Percentiles rank a stretch among this genome's conserved stretches.
Evolutionary conservation across 768 basidiomycete genomes (phyloP).

Genomic region (Nidularia sp.): DNA sequence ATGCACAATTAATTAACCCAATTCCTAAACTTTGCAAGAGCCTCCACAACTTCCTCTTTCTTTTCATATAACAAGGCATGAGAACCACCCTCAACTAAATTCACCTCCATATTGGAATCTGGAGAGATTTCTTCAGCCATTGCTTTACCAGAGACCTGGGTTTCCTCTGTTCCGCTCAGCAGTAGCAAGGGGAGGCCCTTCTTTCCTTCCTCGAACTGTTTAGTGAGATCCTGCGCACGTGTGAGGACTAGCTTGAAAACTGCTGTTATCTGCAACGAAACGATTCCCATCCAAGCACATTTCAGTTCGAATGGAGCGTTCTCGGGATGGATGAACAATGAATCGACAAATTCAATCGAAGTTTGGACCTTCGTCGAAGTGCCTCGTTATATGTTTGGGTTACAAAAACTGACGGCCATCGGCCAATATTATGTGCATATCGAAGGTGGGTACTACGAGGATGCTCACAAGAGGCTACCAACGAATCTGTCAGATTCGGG

Average conservation of each 20-base stretch:
- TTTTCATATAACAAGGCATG: slow-evolving; percentile 29
- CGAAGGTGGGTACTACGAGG: no score
- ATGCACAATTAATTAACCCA: no score
- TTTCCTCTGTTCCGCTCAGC: slow-evolving; percentile 18
- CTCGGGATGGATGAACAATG: slow-evolving; percentile 18
- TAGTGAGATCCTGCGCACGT: slow-evolving; percentile 19
- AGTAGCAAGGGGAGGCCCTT: slow-evolving; percentile 21
- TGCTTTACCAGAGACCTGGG: slow-evolving; percentile 18
- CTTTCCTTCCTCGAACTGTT: slow-evolving; percentile 18
- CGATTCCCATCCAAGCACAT: slow-evolving; percentile 17
- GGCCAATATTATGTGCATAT: no score
- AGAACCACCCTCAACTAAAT: slow-evolving; percentile 21
- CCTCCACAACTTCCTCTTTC: slow-evolving; percentile 17
- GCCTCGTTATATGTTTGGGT: no score
- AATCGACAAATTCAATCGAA: slow-evolving; percentile 17
- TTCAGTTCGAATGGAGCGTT: slow-evolving; percentile 17
- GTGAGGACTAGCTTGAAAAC: slow-evolving; percentile 13
- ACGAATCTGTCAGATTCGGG: no score
- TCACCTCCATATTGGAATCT: slow-evolving; percentile 25
- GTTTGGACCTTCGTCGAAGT: slow-evolving; percentile 1
- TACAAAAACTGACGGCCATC: no score
- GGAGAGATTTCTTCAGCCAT: slow-evolving; percentile 18
- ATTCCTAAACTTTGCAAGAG: slow-evolving; percentile 2
- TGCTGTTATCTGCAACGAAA: slow-evolving; percentile 12
- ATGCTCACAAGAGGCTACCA: no score